These are phyloP conservation scores for Dujonia santamariae DNA, from an alignment of 1,139 yeast genomes.

Conservation along the genomic window DNA sequence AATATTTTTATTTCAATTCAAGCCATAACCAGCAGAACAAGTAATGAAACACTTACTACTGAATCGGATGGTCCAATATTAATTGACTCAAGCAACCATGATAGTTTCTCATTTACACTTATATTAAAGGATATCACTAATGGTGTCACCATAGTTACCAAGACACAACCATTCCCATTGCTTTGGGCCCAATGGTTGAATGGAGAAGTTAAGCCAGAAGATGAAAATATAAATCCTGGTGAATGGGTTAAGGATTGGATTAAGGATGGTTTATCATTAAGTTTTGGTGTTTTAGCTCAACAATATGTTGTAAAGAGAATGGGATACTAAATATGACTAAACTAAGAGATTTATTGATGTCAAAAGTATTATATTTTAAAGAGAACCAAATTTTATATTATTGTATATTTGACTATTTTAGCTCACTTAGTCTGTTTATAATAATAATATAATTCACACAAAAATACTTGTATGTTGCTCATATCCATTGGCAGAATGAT, in stretches of 20 bases:
- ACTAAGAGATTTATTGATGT: no score
- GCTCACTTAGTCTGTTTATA: no score
- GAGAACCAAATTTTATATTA: no score
- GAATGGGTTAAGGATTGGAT: conserved; percentile 98
- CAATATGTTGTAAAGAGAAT: conserved; percentile 86
- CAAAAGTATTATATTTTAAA: no score
- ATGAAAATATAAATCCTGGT: conserved; percentile 70
- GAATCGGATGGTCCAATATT: conserved; percentile 20
- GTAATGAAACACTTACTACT: conserved; percentile 18
- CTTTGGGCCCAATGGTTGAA: conserved; percentile 89
- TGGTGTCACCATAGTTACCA: conserved; percentile 65
- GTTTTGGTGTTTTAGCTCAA: conserved; percentile 86
- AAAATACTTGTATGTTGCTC: no score
- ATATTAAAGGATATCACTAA: conserved; percentile 77
- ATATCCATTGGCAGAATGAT: no score
- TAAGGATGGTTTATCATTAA: conserved; percentile 72
- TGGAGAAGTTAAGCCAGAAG: conserved; percentile 33
- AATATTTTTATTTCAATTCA: conserved; percentile 79
- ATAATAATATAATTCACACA: no score
- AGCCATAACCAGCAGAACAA: conserved; percentile 46
- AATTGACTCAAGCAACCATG: conserved; percentile 38
- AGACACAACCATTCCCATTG: conserved; percentile 86
- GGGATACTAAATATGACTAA: conserved; percentile 52
- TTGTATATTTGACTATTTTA: no score
- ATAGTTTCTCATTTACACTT: conserved; percentile 59